Conservation (phyloP, 495 filamentous ascomycete genomes). For the Neurospora tetraspora region DNA sequence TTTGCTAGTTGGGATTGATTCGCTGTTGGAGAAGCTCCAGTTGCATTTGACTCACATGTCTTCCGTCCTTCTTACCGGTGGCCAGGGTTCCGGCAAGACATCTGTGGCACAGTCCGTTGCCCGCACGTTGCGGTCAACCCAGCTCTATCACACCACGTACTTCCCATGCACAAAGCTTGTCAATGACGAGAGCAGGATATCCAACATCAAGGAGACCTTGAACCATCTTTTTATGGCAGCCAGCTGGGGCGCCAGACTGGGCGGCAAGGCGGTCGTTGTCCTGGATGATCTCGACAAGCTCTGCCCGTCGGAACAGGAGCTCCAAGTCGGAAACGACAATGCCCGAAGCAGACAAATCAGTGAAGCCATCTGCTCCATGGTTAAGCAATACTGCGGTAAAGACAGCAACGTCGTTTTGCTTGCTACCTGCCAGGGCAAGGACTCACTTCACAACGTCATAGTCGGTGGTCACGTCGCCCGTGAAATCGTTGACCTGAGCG, state of each 20-base stretch:
- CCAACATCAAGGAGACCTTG: conserved; percentile 81
- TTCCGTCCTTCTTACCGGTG: conserved; percentile 80
- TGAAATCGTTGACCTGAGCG: conserved; percentile 75
- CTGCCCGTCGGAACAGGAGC: conserved; percentile 84
- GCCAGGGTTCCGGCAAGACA: conserved; percentile 83
- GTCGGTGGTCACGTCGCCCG: conserved; percentile 71
- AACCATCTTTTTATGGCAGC: conserved; percentile 76
- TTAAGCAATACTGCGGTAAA: conserved; percentile 62
- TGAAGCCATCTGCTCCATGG: conserved; percentile 74
- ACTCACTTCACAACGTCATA: conserved; percentile 70
- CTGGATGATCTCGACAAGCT: conserved; percentile 89
- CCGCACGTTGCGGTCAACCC: conserved; percentile 51
- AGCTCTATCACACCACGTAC: conserved; percentile 68
- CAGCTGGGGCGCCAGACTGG: conserved; percentile 77
- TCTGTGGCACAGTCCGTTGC: conserved; percentile 53
- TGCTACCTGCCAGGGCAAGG: conserved; percentile 88
- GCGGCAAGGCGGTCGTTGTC: conserved; percentile 72
- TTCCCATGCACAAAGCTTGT: conserved; percentile 76
- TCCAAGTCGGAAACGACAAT: conserved; percentile 86
- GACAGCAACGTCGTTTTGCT: conserved; percentile 76
- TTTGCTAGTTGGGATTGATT: conserved; percentile 77
- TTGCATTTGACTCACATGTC: conserved; percentile 72
- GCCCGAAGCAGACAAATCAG: conserved; percentile 84
- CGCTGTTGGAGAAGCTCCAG: conserved; percentile 56
- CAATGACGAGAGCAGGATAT: conserved; percentile 78